A percentile compares a stretch with the other conserved stretches of the same genome.
Evolutionary conservation across 1,284 basidiomycete species (phyloP).

Genomic region (Pseudomicrostroma phylloplanum): DNA sequence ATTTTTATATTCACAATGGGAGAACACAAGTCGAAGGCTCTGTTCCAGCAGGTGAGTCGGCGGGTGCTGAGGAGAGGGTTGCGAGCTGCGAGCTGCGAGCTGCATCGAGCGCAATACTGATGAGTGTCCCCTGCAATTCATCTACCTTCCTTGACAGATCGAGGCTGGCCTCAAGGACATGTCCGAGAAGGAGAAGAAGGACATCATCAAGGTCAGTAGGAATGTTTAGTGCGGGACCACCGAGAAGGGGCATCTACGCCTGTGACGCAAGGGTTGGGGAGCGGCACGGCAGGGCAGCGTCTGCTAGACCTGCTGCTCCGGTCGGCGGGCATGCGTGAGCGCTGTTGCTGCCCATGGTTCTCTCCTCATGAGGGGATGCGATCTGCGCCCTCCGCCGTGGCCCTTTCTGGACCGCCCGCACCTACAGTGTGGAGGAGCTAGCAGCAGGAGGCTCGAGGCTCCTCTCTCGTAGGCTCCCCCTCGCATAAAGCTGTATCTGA

Average conservation of each 20-base stretch:
- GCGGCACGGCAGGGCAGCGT: no score
- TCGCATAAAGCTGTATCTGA: slow-evolving; percentile 1
- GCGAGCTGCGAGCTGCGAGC: background rate
- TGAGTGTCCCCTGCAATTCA: slow-evolving; percentile 56
- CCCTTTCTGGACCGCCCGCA: no score
- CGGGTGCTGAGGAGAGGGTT: background rate
- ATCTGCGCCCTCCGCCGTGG: no score
- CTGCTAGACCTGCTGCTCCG: no score
- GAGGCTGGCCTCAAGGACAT: slow-evolving; percentile 61
- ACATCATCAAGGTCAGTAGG: slow-evolving; percentile 61
- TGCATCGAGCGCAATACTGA: background rate
- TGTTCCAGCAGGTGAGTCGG: slow-evolving; percentile 28
- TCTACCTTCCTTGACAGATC: slow-evolving; percentile 53
- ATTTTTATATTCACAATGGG: slow-evolving; percentile 28
- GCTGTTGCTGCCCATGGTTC: no score
- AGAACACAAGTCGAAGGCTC: slow-evolving; percentile 45
- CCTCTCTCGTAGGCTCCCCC: background rate
- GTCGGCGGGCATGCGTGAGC: no score
- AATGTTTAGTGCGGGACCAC: background rate
- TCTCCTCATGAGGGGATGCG: no score
- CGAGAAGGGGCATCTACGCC: no score
- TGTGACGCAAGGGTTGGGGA: no score
- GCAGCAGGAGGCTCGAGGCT: no score
- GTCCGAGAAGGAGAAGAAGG: slow-evolving; percentile 68
- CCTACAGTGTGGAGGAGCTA: no score